A percentile compares a stretch with the other conserved stretches of the same genome.
These are phyloP conservation scores for Pyrenophora tritici-repentis DNA, from an alignment of 2,329 filamentous ascomycete species.

Conservation along the genomic window DNA sequence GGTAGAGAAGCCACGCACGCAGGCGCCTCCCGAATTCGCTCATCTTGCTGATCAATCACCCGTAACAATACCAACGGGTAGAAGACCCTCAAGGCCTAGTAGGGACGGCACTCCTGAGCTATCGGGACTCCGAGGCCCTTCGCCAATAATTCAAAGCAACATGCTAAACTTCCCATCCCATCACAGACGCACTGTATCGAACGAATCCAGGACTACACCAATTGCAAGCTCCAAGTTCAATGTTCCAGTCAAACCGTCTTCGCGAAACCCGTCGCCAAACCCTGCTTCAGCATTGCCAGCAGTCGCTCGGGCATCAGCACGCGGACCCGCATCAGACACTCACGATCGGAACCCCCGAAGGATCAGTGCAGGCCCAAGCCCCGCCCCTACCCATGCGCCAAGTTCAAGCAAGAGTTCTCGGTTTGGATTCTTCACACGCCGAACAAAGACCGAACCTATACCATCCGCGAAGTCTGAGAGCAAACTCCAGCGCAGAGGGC, in stretches of 20 bases:
- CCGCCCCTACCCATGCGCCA: slow-evolving; percentile 53
- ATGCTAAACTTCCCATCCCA: slow-evolving; percentile 54
- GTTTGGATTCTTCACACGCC: slow-evolving; percentile 79
- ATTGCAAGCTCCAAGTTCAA: slow-evolving; percentile 30
- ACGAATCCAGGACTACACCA: slow-evolving; percentile 46
- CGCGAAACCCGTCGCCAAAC: slow-evolving; percentile 47
- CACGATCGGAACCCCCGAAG: slow-evolving; percentile 40
- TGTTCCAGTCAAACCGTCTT: slow-evolving; percentile 39
- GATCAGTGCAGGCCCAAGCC: slow-evolving; percentile 39
- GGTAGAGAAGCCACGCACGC: slow-evolving; percentile 22
- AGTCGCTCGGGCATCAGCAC: slow-evolving; percentile 30
- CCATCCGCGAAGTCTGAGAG: slow-evolving; percentile 63
- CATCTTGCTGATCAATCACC: slow-evolving; percentile 68
- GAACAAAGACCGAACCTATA: slow-evolving; percentile 67
- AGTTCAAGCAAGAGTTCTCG: slow-evolving; percentile 64
- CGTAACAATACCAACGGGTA: slow-evolving; percentile 51
- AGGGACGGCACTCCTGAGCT: slow-evolving; percentile 53
- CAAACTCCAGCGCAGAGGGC: slow-evolving; percentile 67
- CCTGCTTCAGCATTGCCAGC: slow-evolving; percentile 38
- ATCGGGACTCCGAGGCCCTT: slow-evolving; percentile 52
- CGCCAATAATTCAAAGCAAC: slow-evolving; percentile 62
- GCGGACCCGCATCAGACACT: slow-evolving; percentile 49
- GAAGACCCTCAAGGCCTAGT: slow-evolving; percentile 53
- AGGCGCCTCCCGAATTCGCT: slow-evolving; percentile 47
- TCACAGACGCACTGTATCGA: slow-evolving; percentile 58